phyloP scores from a whole-genome alignment of 192 early-diverging fungal genomes.

The Lobosporangium transversale region DNA sequence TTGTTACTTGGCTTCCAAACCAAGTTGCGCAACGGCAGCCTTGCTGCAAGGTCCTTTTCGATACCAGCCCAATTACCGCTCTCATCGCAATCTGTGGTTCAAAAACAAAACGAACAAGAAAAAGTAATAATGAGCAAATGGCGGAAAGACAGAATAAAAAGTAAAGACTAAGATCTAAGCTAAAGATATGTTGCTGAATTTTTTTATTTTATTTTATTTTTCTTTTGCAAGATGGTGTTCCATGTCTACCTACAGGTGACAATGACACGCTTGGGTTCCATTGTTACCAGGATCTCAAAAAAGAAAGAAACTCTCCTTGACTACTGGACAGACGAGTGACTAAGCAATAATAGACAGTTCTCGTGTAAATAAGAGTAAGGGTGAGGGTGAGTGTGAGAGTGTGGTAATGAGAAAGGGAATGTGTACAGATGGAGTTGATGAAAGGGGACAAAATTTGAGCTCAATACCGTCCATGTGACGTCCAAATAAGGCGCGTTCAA shows the following conservation, averaged over 20 bases:
- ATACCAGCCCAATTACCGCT: constrained; percentile 72
- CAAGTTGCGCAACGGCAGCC: constrained; percentile 85
- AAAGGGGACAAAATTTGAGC: too few species aligned
- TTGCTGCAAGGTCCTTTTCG: constrained; percentile 67
- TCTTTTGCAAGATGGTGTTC: too few species aligned
- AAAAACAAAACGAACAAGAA: not conserved
- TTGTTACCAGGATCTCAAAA: too few species aligned
- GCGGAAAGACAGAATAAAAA: not conserved
- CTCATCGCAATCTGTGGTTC: constrained; percentile 66
- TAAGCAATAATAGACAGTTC: too few species aligned
- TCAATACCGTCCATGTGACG: not conserved
- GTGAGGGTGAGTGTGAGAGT: not conserved
- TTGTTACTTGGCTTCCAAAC: constrained; percentile 80
- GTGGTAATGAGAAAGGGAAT: not conserved
- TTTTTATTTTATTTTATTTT: too few species aligned
- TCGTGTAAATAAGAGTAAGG: not conserved
- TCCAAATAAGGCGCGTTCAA: too few species aligned
- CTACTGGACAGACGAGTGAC: too few species aligned
- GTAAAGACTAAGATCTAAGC: too few species aligned
- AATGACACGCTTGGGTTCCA: constrained; percentile 51
- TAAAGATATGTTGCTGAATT: too few species aligned
- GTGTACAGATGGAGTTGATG: too few species aligned
- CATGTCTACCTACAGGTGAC: constrained; percentile 39
- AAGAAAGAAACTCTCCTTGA: not conserved
- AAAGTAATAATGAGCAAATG: not conserved